Evolutionary conservation across 1,284 basidiomycete species (phyloP).

Genomic region (Cutaneotrichosporon sp.): DNA sequence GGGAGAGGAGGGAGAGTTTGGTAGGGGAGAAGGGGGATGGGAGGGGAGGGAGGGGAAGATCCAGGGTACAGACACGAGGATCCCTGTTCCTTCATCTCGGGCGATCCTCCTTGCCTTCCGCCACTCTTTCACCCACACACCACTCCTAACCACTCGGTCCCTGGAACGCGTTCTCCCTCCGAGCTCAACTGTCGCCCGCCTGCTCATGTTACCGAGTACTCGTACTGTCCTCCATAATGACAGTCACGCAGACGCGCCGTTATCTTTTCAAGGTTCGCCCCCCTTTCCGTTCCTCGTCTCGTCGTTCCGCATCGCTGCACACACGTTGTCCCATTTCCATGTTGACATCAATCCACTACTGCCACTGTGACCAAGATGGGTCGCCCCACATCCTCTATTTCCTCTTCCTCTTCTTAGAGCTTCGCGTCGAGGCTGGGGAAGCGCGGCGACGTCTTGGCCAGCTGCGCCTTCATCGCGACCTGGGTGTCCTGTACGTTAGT

Average conservation of each 20-base stretch:
- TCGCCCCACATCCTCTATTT: background rate
- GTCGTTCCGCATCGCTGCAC: background rate
- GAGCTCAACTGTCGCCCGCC: background rate
- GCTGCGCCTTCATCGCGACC: slow-evolving; percentile 54
- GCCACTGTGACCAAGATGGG: background rate
- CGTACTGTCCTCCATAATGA: background rate
- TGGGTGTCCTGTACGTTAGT: slow-evolving; percentile 47
- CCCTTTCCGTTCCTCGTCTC: background rate
- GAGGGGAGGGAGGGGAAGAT: background rate
- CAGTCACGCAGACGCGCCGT: background rate
- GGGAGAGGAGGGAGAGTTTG: background rate
- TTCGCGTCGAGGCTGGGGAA: slow-evolving; percentile 35
- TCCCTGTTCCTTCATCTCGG: background rate
- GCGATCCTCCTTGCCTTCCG: background rate
- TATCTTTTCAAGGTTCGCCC: background rate
- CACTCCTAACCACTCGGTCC: background rate
- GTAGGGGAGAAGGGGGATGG: background rate
- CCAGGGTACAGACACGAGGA: background rate
- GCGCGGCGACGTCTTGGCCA: slow-evolving; percentile 50
- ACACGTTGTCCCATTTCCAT: background rate
- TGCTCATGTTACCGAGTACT: background rate
- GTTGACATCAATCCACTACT: background rate
- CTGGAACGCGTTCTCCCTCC: slow-evolving; percentile 5
- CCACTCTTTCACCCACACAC: background rate
- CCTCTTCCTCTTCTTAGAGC: slow-evolving; percentile 11